Evolutionary conservation across 106 monocot species (phyloP).

Genomic region (Dendrobium catenatum): DNA sequence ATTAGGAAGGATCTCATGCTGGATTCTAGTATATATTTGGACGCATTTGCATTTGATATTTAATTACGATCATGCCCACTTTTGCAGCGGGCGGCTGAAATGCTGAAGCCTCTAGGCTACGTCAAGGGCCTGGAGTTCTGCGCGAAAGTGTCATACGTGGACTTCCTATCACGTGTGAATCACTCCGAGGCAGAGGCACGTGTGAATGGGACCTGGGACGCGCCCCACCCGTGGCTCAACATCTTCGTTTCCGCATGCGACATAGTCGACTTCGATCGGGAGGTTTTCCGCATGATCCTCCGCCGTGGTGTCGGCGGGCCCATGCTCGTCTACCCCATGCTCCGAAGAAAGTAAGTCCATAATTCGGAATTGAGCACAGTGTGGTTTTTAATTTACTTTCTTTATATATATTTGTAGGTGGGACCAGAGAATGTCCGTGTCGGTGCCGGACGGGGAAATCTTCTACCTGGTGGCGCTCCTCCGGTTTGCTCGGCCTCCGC

Average conservation of each 20-base stretch:
- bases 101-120: slow-evolving; percentile 45
- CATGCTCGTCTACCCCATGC: slow-evolving; percentile 86
- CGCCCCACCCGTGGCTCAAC: slow-evolving; percentile 95
- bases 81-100: slow-evolving; percentile 39
- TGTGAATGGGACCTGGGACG: slow-evolving; percentile 67
- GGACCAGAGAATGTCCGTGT: slow-evolving; percentile 73
- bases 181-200: slow-evolving; percentile 56
- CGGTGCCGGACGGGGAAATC: slow-evolving; percentile 57
- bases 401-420: slow-evolving; percentile 38
- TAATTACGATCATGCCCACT: neutral
- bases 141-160: slow-evolving; percentile 58
- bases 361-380: neutral
- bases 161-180: slow-evolving; percentile 78
- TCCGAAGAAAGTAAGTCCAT: slow-evolving; percentile 51
- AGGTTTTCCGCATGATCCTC: slow-evolving; percentile 55
- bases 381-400: neutral
- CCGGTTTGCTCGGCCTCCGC: slow-evolving; percentile 49
- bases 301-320: slow-evolving; percentile 76
- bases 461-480: slow-evolving; percentile 96
- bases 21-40: slow-evolving; percentile 17
- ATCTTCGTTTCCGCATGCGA: slow-evolving; percentile 55
- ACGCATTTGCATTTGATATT: neutral
- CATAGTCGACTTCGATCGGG: slow-evolving; percentile 65
- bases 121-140: slow-evolving; percentile 64
- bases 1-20: slow-evolving; percentile 13